Base-by-base conservation (phyloP, 1,139 yeast species). In the Saccharomycopsis hybrid region DNA sequence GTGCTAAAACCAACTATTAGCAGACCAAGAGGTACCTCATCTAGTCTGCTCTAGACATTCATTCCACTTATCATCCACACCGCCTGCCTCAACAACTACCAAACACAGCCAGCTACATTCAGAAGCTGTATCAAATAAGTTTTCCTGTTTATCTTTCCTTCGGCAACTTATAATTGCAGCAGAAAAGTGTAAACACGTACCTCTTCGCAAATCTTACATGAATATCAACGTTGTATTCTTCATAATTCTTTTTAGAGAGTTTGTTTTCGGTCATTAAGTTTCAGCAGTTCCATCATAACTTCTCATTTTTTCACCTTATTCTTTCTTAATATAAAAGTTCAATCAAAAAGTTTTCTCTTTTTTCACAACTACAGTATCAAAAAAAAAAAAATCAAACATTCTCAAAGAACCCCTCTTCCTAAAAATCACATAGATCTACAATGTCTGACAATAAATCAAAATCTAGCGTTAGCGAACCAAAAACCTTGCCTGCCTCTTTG, bases 401-500 rank as follows among this genome's bases (percentile, higher is more conserved):
- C 11, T 31, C 7, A 31, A 31, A 31, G 11, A 31, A 8, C 11
- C 11, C 35, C 18, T 39, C 8, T 39, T 36, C 13, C 18, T 9
- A 9, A 36, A 36, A n/a, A n/a, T 39, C n/a, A n/a, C n/a, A 36
- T 11, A 13, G 8, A 18, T 24, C 11, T 9, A 39, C 7, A 41
- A 41, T n/a, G 24, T 8, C 30, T 9, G 30, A 41, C 13, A 41
- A 41, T 9, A 41, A 29, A 41, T 9, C 28, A 13, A n/a, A 27
- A 27, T 18, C 30, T 27, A 39, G 18, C 18, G 38, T 32, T 33
- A 37, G 40, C 30, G 48, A 44, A 11, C 41, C 65, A 58, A 68
- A 68, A 54, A 70, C 71, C 58, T 73, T 65, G 62, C 88, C 72
- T 65, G 89, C 87, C 1, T 80, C 88, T 7, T 71, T 87, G 51